phyloP scores from a whole-genome alignment of 1,284 basidiomycete species.

The Singerocomus inundabilis region DNA sequence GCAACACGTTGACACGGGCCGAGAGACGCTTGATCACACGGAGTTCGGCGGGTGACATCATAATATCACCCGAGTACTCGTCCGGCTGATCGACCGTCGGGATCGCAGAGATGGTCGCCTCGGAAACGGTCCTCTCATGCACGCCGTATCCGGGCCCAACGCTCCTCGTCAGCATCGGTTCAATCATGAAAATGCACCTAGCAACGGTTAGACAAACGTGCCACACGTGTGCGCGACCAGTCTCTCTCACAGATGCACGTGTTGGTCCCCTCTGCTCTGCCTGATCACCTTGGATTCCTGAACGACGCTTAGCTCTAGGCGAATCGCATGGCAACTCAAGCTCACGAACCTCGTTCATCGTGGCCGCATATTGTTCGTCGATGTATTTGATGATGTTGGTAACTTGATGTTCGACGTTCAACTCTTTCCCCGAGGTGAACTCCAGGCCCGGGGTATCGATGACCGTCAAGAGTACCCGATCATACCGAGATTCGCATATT shows the following conservation, averaged over 20 bases:
- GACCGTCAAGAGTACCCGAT: slow-evolving; percentile 69
- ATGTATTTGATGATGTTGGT: slow-evolving; percentile 68
- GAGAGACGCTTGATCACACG: slow-evolving; percentile 72
- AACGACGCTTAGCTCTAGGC: slow-evolving; percentile 3
- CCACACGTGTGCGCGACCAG: slow-evolving; percentile 1
- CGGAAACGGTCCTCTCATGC: slow-evolving; percentile 55
- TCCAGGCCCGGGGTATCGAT: slow-evolving; percentile 82
- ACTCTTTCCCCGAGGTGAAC: slow-evolving; percentile 65
- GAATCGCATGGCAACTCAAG: background rate
- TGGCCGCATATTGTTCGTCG: slow-evolving; percentile 76
- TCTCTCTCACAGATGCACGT: slow-evolving; percentile 71
- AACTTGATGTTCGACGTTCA: slow-evolving; percentile 74
- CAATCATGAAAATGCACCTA: slow-evolving; percentile 80
- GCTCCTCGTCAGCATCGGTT: slow-evolving; percentile 61
- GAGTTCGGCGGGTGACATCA: slow-evolving; percentile 73
- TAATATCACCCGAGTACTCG: slow-evolving; percentile 46
- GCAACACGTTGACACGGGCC: slow-evolving; percentile 70
- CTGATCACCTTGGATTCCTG: slow-evolving; percentile 83
- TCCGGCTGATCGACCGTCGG: slow-evolving; percentile 44
- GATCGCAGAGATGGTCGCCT: slow-evolving; percentile 52
- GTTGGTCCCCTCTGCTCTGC: slow-evolving; percentile 80
- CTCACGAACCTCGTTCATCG: slow-evolving; percentile 71
- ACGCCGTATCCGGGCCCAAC: slow-evolving; percentile 47
- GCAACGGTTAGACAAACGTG: slow-evolving; percentile 20
- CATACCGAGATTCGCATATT: slow-evolving; percentile 76